Percentiles rank a stretch among this genome's conserved stretches.
Evolutionary conservation across 768 basidiomycete genomes (phyloP).

Genomic region (Tephrocybe sp.): DNA sequence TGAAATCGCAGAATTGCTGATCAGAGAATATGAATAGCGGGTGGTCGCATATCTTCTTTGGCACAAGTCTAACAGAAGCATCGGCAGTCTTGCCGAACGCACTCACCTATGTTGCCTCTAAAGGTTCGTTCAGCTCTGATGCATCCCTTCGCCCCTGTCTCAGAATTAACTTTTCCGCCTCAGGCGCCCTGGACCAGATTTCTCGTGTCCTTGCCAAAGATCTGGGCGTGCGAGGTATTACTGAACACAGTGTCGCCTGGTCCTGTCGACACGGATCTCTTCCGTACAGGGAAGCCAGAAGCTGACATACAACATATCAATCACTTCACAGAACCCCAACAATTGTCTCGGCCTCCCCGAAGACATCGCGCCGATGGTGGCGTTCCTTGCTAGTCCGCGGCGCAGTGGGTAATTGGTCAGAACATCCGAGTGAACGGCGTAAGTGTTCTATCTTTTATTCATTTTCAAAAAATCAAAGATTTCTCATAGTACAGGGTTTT

Average conservation of each 20-base stretch:
- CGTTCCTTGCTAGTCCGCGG: constrained; percentile 53
- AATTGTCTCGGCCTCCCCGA: constrained; percentile 48
- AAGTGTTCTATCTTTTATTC: constrained; percentile 19
- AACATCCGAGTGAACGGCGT: constrained; percentile 60
- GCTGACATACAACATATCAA: constrained; percentile 45
- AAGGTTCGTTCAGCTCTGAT: constrained; percentile 26
- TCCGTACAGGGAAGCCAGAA: constrained; percentile 53
- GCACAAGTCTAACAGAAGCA: constrained; percentile 45
- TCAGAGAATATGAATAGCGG: constrained; percentile 29
- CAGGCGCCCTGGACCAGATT: constrained; percentile 56
- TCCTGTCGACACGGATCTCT: constrained; percentile 54
- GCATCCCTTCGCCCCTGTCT: neutral
- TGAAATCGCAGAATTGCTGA: neutral
- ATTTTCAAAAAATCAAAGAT: neutral
- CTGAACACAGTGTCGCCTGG: constrained; percentile 57
- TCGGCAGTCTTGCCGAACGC: constrained; percentile 46
- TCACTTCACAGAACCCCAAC: constrained; percentile 45
- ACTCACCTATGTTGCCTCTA: constrained; percentile 53
- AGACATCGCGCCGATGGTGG: constrained; percentile 53
- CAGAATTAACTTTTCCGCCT: neutral
- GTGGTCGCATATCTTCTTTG: constrained; percentile 58
- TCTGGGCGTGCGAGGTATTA: constrained; percentile 51
- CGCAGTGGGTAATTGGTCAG: constrained; percentile 59
- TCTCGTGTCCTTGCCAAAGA: constrained; percentile 59
- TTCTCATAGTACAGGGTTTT: neutral